Conservation (phyloP, 2,329 filamentous ascomycete species). For the Fusarium domesticum region DNA sequence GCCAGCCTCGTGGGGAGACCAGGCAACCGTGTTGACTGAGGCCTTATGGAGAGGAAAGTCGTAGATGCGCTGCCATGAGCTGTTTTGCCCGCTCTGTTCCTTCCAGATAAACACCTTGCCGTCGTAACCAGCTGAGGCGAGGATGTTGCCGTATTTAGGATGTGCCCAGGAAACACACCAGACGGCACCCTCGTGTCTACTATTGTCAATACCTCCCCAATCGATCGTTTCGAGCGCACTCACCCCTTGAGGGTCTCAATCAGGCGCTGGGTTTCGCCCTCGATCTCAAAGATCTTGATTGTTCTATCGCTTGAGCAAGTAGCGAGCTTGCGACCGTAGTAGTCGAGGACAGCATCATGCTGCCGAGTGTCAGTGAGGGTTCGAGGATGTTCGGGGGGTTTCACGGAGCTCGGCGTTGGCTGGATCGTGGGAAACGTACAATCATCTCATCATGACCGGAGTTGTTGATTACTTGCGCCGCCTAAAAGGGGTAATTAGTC, state of each 20-base stretch:
- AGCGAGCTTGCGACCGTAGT: conserved; percentile 92
- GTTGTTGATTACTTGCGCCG: conserved; percentile 45
- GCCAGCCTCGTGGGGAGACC: conserved; percentile 95
- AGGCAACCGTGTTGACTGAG: conserved; percentile 93
- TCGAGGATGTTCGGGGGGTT: conserved; percentile 7
- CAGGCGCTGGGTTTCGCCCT: conserved; percentile 85
- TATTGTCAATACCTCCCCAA: conserved; percentile 13
- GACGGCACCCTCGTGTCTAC: conserved; percentile 90
- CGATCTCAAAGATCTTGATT: conserved; percentile 98
- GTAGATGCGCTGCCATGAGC: conserved; percentile 81
- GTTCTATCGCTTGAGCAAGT: conserved; percentile 98
- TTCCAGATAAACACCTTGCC: conserved; percentile 99
- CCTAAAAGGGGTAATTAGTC: conserved; percentile 32
- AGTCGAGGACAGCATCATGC: conserved; percentile 98
- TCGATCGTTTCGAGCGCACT: conserved; percentile 22
- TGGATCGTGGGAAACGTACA: conserved; percentile 58
- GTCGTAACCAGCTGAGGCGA: conserved; percentile 93
- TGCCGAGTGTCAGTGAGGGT: conserved; percentile 36
- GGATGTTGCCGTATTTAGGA: conserved; percentile 96
- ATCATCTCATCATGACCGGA: conserved; percentile 95
- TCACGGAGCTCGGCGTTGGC: conserved; percentile 7
- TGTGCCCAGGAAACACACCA: conserved; percentile 99
- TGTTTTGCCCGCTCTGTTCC: conserved; percentile 62
- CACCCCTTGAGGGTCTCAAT: conserved; percentile 94
- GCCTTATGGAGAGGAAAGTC: conserved; percentile 93